phyloP scores from a whole-genome alignment of 2,329 filamentous ascomycete species.

The Xylariaceae sp. region DNA sequence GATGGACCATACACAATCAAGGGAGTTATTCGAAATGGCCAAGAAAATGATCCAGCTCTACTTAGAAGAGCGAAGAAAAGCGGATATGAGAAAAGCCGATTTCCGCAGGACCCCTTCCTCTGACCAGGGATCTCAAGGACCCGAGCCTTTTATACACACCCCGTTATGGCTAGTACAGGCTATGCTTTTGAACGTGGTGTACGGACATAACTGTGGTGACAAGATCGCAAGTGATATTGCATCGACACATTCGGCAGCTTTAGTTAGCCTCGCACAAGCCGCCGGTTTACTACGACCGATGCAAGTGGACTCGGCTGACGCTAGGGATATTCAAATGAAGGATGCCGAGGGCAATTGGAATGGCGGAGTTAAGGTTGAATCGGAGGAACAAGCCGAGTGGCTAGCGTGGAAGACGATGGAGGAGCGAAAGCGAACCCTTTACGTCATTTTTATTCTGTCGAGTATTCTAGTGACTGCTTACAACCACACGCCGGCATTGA shows the following conservation, averaged over 20 bases:
- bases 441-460: constrained; percentile 86
- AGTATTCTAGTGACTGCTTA: constrained; percentile 90
- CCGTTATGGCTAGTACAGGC: constrained; percentile 95
- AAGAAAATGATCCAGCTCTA: constrained; percentile 96
- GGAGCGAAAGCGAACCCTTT: constrained; percentile 91
- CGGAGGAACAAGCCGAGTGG: constrained; percentile 75
- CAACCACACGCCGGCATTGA: constrained; percentile 87
- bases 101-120: constrained; percentile 53
- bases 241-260: constrained; percentile 84
- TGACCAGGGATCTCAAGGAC: constrained; percentile 50
- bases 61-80: constrained; percentile 86
- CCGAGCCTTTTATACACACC: constrained; percentile 70
- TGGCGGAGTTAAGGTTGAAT: constrained; percentile 46
- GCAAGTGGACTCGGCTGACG: constrained; percentile 48
- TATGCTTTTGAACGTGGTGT: constrained; percentile 95
- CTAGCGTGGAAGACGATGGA: constrained; percentile 85
- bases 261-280: constrained; percentile 88
- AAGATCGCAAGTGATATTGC: constrained; percentile 90
- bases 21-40: constrained; percentile 86
- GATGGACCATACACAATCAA: constrained; percentile 76
- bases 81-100: constrained; percentile 71
- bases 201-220: constrained; percentile 92
- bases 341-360: constrained; percentile 54
- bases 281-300: constrained; percentile 67
- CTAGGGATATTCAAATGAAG: constrained; percentile 60